Evolutionary conservation across 306 rosid genomes (phyloP).

Genomic region (Ammopiptanthus mongolicus): DNA sequence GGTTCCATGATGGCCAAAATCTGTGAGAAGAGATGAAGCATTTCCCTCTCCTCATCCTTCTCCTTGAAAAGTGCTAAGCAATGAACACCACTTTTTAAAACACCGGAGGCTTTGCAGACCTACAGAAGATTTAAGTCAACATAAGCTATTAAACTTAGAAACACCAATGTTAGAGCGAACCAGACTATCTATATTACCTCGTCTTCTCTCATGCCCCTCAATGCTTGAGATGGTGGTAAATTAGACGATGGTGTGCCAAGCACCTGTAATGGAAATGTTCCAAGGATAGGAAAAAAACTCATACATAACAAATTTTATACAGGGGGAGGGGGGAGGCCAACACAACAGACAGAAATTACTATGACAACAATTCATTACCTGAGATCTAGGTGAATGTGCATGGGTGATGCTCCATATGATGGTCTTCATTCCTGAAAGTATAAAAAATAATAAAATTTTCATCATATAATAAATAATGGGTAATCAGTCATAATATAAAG

Average conservation of each 20-base stretch:
- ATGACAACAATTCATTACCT: conserved; percentile 48
- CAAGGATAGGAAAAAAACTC: conserved; percentile 44
- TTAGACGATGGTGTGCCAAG: conserved; percentile 76
- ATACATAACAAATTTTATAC: conserved; percentile 37
- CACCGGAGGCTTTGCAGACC: conserved; percentile 97
- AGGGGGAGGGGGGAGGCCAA: conserved; percentile 23
- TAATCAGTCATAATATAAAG: background rate
- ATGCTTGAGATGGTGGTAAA: conserved; percentile 70
- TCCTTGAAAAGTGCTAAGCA: conserved; percentile 97
- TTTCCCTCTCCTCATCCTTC: conserved; percentile 97
- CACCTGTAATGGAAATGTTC: conserved; percentile 56
- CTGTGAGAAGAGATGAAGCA: conserved; percentile 91
- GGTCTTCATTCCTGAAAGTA: conserved; percentile 91
- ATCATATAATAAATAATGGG: background rate
- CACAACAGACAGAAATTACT: conserved; percentile 10
- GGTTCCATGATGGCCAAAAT: conserved; percentile 97
- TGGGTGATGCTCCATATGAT: conserved; percentile 98
- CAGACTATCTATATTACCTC: conserved; percentile 55
- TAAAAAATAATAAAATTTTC: conserved; percentile 1
- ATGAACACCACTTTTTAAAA: conserved; percentile 92
- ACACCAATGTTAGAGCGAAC: conserved; percentile 13
- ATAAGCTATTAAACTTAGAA: conserved; percentile 12
- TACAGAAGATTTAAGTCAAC: conserved; percentile 36
- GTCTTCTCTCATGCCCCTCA: conserved; percentile 96
- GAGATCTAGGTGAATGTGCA: conserved; percentile 90